Conservation (phyloP, 1,139 yeast species). For the Lodderomyces metapsilosis region DNA sequence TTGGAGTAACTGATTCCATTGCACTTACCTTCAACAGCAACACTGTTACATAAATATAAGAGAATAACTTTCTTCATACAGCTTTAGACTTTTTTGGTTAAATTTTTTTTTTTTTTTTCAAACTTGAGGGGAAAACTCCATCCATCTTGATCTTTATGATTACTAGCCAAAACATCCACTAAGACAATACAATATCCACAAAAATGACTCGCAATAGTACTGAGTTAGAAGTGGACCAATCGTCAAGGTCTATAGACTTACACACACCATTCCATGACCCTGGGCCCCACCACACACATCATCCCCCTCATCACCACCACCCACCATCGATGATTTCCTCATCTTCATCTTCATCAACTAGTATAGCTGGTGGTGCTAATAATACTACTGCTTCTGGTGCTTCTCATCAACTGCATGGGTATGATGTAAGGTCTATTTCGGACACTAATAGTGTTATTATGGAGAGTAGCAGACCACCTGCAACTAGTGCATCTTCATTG, state of each 20-base stretch:
- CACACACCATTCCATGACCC: neutral
- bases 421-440: neutral
- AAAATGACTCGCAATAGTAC: neutral
- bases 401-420: neutral
- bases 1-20: no score
- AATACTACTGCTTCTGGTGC: no score
- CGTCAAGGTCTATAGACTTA: neutral
- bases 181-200: neutral
- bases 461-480: neutral
- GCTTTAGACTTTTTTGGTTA: no score
- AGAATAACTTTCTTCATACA: no score
- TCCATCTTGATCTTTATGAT: no score
- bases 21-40: no score
- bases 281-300: neutral
- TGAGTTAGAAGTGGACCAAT: slow-evolving; percentile 1
- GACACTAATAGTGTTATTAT: neutral
- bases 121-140: no score
- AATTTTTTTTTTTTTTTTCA: no score
- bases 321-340: neutral
- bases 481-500: neutral
- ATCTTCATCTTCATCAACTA: neutral
- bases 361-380: neutral
- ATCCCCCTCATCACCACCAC: neutral
- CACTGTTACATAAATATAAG: no score
- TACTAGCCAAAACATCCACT: neutral